These are phyloP conservation scores for Viola odorata DNA, from an alignment of 345 rosid genomes.

Conservation along the genomic window DNA sequence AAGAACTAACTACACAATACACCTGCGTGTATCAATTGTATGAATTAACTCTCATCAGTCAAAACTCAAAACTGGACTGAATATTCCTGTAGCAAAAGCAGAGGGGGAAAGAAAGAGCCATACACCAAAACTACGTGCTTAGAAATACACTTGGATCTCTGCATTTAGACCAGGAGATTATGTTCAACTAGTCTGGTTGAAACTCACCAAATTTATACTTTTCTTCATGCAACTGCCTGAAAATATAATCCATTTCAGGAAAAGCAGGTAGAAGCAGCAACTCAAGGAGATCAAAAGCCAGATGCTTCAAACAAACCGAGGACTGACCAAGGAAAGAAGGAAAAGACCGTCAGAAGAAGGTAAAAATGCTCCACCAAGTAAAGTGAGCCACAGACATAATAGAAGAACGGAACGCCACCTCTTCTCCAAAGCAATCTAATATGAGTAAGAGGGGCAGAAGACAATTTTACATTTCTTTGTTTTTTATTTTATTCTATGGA, in stretches of 20 bases:
- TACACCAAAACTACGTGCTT: not conserved
- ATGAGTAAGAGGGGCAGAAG: too few species aligned
- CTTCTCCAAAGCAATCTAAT: not conserved
- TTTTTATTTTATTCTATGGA: too few species aligned
- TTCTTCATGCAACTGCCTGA: slow-evolving; percentile 64
- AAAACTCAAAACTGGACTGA: not conserved
- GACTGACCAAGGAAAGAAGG: slow-evolving; percentile 45
- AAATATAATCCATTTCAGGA: slow-evolving; percentile 60
- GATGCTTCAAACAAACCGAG: slow-evolving; percentile 65
- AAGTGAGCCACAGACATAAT: not conserved
- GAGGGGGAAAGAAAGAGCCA: too few species aligned
- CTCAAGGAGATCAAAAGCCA: slow-evolving; percentile 75
- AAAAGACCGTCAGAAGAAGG: not conserved
- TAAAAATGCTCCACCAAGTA: not conserved
- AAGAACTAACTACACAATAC: slow-evolving; percentile 19
- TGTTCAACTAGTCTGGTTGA: slow-evolving; percentile 26
- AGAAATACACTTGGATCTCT: not conserved
- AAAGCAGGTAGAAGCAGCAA: slow-evolving; percentile 64
- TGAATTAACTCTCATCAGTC: slow-evolving; percentile 9
- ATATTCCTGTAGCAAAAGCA: slow-evolving; percentile 5
- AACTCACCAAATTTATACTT: slow-evolving; percentile 71
- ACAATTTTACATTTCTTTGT: too few species aligned
- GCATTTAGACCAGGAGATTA: slow-evolving; percentile 1
- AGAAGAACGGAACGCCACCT: not conserved
- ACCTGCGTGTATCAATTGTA: slow-evolving; percentile 11